Evolutionary conservation across 306 rosid genomes (phyloP).

Genomic region (Malus sieversii): DNA sequence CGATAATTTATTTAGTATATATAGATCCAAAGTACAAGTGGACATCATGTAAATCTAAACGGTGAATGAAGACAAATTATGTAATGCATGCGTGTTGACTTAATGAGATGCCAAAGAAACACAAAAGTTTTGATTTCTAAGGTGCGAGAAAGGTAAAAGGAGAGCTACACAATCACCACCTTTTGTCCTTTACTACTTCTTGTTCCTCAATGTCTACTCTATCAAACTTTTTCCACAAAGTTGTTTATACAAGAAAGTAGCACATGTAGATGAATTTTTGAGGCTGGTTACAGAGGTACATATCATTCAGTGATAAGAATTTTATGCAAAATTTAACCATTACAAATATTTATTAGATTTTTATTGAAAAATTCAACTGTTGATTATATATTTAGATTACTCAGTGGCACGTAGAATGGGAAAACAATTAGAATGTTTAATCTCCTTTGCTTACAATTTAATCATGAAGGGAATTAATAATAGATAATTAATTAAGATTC

Average conservation of each 20-base stretch:
- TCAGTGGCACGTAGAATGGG: no score
- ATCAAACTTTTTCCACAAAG: background rate
- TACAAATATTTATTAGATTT: background rate
- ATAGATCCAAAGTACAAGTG: background rate
- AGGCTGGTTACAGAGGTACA: background rate
- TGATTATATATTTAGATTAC: no score
- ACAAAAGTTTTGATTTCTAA: background rate
- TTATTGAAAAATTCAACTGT: no score
- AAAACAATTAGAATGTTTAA: no score
- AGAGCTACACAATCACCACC: background rate
- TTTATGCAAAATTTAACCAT: no score
- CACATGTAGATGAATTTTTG: background rate
- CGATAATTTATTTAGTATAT: background rate
- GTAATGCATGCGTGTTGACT: background rate
- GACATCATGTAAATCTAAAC: background rate
- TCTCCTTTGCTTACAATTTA: background rate
- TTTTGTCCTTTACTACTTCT: background rate
- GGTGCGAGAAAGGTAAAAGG: background rate
- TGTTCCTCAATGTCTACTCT: background rate
- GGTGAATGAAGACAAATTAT: background rate
- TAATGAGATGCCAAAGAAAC: background rate
- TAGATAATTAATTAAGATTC: slow-evolving; percentile 13
- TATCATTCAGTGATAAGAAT: background rate
- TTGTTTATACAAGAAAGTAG: background rate
- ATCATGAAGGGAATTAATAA: background rate